Conservation (phyloP, 441 rosid species). For the Euphorbia celastroides region DNA sequence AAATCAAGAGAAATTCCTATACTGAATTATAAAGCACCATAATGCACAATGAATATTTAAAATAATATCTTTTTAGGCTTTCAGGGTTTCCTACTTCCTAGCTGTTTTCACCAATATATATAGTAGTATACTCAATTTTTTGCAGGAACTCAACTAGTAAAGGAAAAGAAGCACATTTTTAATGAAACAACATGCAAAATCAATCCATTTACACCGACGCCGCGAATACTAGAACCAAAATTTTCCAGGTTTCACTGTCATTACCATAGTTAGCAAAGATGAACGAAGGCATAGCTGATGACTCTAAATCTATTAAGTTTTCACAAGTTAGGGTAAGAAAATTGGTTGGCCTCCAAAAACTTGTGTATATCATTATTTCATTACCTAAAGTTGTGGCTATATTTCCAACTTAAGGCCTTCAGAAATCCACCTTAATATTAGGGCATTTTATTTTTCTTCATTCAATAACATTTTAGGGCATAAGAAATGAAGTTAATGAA, state of each 20-base stretch:
- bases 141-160: neutral
- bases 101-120: neutral
- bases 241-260: neutral
- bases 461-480: too few relatives aligned
- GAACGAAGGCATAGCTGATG: neutral
- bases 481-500: too few relatives aligned
- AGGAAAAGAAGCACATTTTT: neutral
- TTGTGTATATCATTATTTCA: neutral
- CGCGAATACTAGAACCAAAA: neutral
- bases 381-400: neutral
- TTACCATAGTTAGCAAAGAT: slow-evolving; percentile 4
- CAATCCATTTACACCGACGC: neutral
- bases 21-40: neutral
- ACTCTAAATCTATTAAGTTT: neutral
- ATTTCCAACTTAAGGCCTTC: neutral
- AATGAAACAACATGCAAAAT: neutral
- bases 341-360: neutral
- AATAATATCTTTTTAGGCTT: neutral
- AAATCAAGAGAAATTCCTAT: neutral
- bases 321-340: neutral
- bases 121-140: neutral
- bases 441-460: too few relatives aligned
- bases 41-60: too few relatives aligned
- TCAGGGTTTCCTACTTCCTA: neutral
- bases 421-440: neutral